Base-by-base conservation (phyloP, 139 green algal species). In the Trebouxia sp. region DNA sequence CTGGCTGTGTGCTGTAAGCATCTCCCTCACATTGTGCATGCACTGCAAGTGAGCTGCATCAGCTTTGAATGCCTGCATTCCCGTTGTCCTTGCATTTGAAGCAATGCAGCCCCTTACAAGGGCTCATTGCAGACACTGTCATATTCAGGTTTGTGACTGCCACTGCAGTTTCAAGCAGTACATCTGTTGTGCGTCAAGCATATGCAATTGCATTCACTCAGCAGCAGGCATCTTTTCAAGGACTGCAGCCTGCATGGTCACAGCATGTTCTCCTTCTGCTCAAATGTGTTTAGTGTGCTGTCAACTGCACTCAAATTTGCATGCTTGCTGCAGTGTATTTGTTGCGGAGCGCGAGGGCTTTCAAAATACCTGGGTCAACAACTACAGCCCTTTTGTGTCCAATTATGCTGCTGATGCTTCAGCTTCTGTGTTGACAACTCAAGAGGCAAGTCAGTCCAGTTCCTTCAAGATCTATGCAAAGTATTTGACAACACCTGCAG, bases 1-100 rank as follows among this genome's bases (percentile, higher is more conserved):
- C 88, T 38, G 86, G 76, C 45, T 89, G 86, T 72, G 28, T 89
- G 2, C 83, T 80, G 78, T 84, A 78, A 35, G 14, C 17, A 8
- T n/a, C 15, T 17, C 51, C 11, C 51, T 62, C 6, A 6, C 15
- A 8, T 5, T 62, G 51, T n/a, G 6, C 51, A 26, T 62, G 15
- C 51, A 8, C 51, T 65, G 53, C 22, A 35, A 30, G 1, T 4
- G 2, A 35, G 1, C 11, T 65, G 53, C 6, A 35, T 20, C 10
- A 6, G 14, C 17, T 65, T 20, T 65, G n/a, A n/a, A n/a, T n/a
- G n/a, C n/a, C n/a, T n/a, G n/a, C n/a, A n/a, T n/a, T n/a, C n/a
- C n/a, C n/a, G n/a, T n/a, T n/a, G n/a, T n/a, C n/a, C n/a, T n/a
- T n/a, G n/a, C n/a, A n/a, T n/a, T n/a, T n/a, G n/a, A n/a, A n/a